Evolutionary conservation across 495 filamentous ascomycete genomes (phyloP).

Genomic region (Aspergillus egyptiacus): DNA sequence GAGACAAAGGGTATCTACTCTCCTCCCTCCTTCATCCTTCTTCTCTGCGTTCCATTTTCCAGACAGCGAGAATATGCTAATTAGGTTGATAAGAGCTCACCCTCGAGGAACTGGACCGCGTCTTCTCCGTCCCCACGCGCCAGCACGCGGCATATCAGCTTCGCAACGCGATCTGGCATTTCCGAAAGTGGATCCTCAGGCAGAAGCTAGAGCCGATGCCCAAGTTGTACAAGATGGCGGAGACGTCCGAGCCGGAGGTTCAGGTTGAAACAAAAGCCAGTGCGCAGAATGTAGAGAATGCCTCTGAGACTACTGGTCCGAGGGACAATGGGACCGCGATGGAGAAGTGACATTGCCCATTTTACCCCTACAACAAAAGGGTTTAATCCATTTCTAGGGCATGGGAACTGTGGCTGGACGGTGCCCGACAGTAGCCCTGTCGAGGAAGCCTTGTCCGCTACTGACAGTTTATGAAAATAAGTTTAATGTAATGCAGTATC

Average conservation of each 20-base stretch:
- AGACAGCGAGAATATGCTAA: constrained; percentile 6
- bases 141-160: constrained; percentile 45
- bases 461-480: too few relatives aligned
- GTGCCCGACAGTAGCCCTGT: too few relatives aligned
- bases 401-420: too few relatives aligned
- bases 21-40: constrained; percentile 6
- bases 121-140: constrained; percentile 48
- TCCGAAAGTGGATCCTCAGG: constrained; percentile 45
- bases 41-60: neutral
- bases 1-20: constrained; percentile 47
- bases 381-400: too few relatives aligned
- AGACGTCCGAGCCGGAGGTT: neutral
- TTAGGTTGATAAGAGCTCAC: constrained; percentile 35
- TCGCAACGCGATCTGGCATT: constrained; percentile 45
- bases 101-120: constrained; percentile 47
- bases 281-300: neutral
- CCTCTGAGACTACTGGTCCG: neutral
- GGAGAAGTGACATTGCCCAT: neutral
- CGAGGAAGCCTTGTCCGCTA: too few relatives aligned
- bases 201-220: constrained; percentile 42
- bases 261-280: neutral
- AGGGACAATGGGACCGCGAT: neutral
- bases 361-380: too few relatives aligned
- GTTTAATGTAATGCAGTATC: too few relatives aligned
- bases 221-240: constrained; percentile 37